A percentile compares a stretch with the other conserved stretches of the same genome.
These are phyloP conservation scores for Candida mattraensis DNA, from an alignment of 805 yeast genomes.

Conservation along the genomic window DNA sequence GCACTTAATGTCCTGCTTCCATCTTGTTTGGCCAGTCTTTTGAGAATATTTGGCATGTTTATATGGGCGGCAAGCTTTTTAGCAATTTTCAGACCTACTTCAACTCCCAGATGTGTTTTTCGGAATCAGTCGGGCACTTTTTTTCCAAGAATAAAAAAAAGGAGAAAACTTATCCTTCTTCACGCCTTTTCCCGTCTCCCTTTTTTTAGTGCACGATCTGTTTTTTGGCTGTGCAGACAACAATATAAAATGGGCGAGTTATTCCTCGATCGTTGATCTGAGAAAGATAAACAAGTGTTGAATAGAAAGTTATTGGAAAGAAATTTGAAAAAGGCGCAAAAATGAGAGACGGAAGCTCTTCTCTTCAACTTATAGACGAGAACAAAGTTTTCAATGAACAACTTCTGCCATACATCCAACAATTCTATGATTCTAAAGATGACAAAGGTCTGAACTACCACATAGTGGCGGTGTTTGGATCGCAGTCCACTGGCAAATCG, in stretches of 20 bases:
- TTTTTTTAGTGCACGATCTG: too few species aligned
- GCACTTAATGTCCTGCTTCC: background rate
- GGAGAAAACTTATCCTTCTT: too few species aligned
- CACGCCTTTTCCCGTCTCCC: too few species aligned
- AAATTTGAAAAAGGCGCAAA: conserved; percentile 1
- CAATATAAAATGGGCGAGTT: too few species aligned
- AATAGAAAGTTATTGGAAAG: background rate
- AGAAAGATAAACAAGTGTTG: too few species aligned
- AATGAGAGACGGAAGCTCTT: conserved; percentile 20
- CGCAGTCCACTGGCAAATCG: conserved; percentile 95
- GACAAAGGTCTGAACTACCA: conserved; percentile 75
- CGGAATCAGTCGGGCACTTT: too few species aligned
- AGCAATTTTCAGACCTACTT: too few species aligned
- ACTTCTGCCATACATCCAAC: conserved; percentile 32
- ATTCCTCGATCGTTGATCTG: too few species aligned
- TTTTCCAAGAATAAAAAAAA: too few species aligned
- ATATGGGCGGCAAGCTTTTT: too few species aligned
- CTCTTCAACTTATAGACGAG: conserved; percentile 66
- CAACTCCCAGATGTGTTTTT: too few species aligned
- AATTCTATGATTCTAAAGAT: conserved; percentile 26
- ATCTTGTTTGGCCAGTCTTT: background rate
- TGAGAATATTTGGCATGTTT: background rate
- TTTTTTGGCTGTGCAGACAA: too few species aligned
- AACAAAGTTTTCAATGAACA: conserved; percentile 49
- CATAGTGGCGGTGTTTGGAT: conserved; percentile 93